Evolutionary conservation across 2,329 filamentous ascomycete genomes (phyloP).

Genomic region (Cercospora sojina): DNA sequence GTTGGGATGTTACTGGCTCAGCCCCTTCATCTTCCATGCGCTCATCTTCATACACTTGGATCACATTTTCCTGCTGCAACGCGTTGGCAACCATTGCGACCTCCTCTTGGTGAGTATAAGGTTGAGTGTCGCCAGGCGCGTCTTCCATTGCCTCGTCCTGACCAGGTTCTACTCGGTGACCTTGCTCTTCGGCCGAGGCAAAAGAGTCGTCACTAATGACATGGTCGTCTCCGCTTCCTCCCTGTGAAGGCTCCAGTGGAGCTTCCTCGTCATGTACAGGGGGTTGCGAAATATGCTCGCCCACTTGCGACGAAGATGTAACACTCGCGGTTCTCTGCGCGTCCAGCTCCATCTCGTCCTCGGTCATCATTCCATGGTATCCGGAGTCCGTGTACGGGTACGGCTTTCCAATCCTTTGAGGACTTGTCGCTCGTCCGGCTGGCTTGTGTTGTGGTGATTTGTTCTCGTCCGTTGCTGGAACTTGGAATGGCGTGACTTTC

Average conservation of each 20-base stretch:
- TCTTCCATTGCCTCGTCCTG: conserved; percentile 22
- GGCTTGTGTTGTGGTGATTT: conserved; percentile 29
- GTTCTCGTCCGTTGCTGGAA: conserved; percentile 56
- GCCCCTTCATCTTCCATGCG: conserved; percentile 15
- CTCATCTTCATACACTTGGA: conserved; percentile 22
- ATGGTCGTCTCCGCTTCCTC: conserved; percentile 29
- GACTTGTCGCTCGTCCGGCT: conserved; percentile 36
- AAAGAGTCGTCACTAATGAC: conserved; percentile 46
- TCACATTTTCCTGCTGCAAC: conserved; percentile 25
- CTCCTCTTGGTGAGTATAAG: conserved; percentile 20
- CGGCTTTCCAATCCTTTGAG: conserved; percentile 36
- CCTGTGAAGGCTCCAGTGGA: conserved; percentile 35
- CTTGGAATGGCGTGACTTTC: conserved; percentile 59
- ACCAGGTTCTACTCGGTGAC: conserved; percentile 27
- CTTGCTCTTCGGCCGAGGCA: conserved; percentile 49
- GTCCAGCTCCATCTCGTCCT: conserved; percentile 52
- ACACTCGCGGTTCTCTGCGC: conserved; percentile 21
- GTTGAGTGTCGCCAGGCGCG: conserved; percentile 18
- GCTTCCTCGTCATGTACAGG: conserved; percentile 30
- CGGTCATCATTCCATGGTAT: conserved; percentile 64
- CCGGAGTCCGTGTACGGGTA: conserved; percentile 59
- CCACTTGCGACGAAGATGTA: conserved; percentile 21
- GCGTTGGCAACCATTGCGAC: conserved; percentile 30
- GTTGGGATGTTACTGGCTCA: conserved; percentile 23
- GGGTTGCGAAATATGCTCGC: conserved; percentile 21